Conservation (phyloP, 768 basidiomycete species). For the Lentinula sp. region DNA sequence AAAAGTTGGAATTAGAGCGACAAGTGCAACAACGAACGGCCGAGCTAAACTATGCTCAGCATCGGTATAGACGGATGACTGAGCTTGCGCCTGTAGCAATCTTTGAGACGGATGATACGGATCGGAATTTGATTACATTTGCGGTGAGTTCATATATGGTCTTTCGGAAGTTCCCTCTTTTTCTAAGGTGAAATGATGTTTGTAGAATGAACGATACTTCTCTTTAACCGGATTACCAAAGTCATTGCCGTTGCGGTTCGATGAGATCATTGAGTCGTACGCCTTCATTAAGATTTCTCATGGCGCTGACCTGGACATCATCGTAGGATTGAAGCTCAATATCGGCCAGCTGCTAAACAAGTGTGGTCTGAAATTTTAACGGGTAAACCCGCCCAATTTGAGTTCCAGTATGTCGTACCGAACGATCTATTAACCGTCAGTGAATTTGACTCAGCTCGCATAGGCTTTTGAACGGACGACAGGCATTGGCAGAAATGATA, state of each 20-base stretch:
- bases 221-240: not conserved
- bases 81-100: slow-evolving; percentile 4
- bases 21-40: not conserved
- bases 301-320: not conserved
- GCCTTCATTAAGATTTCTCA: not conserved
- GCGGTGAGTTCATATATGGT: not conserved
- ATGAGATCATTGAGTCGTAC: not conserved
- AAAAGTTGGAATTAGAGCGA: slow-evolving; percentile 1
- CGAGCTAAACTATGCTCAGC: not conserved
- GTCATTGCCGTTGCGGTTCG: not conserved
- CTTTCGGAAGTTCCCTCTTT: not conserved
- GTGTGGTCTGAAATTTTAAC: not conserved
- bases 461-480: not conserved
- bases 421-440: not conserved
- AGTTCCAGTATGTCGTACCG: not conserved
- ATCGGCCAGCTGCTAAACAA: not conserved
- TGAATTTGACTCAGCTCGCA: not conserved
- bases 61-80: slow-evolving; percentile 1
- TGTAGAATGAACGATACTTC: slow-evolving; percentile 1
- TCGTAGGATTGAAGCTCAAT: not conserved
- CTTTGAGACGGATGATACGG: slow-evolving; percentile 1
- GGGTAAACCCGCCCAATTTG: not conserved
- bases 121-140: not conserved
- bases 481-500: not conserved
- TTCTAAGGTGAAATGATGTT: not conserved